Conservation (phyloP, 78 protist species). For the Dictyostelium brefeldianum region DNA sequence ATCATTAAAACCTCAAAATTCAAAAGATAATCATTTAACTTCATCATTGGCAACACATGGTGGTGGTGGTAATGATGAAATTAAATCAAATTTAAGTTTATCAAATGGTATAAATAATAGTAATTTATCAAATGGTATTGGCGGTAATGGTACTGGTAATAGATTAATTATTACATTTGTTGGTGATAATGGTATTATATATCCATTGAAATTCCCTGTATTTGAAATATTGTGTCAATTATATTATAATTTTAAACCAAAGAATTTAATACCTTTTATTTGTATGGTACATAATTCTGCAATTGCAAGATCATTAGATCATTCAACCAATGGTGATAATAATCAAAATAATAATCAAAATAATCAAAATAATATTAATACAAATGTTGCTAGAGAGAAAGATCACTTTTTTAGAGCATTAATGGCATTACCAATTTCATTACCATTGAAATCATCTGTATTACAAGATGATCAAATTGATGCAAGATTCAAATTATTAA, state of each 20-base stretch:
- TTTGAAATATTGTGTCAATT: constrained; percentile 60
- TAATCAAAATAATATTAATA: not conserved
- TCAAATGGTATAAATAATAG: not conserved
- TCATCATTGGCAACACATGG: not conserved
- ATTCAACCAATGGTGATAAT: not conserved
- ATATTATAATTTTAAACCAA: constrained; percentile 47
- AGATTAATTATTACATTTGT: not conserved
- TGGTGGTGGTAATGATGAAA: not conserved
- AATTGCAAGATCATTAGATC: not conserved
- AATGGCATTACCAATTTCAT: constrained; percentile 18
- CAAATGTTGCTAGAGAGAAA: constrained; percentile 14
- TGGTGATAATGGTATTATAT: constrained; percentile 16
- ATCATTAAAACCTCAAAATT: not conserved
- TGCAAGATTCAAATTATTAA: constrained; percentile 43
- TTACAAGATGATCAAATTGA: constrained; percentile 31
- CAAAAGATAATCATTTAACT: not conserved
- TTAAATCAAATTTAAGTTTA: not conserved
- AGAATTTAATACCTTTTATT: constrained; percentile 43
- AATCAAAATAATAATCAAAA: not conserved
- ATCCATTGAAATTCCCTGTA: constrained; percentile 27
- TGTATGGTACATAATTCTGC: constrained; percentile 31
- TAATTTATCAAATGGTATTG: not conserved
- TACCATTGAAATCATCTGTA: not conserved
- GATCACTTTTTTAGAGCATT: constrained; percentile 67
- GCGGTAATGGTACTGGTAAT: not conserved